These are phyloP conservation scores for Tylopilus subfusipes DNA, from an alignment of 768 basidiomycete genomes.

Conservation along the genomic window DNA sequence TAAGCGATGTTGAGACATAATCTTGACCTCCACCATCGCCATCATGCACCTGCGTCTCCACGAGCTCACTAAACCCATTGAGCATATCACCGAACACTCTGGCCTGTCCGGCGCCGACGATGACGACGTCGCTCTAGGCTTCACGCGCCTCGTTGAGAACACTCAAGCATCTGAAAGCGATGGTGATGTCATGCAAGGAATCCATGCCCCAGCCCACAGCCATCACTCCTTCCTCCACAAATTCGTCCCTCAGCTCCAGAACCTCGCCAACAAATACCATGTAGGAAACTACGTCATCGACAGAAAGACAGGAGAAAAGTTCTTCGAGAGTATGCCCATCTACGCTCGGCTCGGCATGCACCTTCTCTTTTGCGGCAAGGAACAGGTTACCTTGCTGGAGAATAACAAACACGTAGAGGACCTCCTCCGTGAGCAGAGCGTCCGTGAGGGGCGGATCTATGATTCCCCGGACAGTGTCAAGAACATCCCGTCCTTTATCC, in stretches of 20 bases:
- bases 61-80: constrained; percentile 27
- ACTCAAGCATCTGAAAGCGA: constrained; percentile 7
- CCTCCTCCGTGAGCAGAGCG: constrained; percentile 51
- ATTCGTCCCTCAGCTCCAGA: constrained; percentile 54
- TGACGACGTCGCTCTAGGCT: constrained; percentile 20
- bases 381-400: constrained; percentile 48
- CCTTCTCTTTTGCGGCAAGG: constrained; percentile 60
- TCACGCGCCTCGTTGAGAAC: constrained; percentile 20
- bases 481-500: constrained; percentile 54
- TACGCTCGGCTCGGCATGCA: constrained; percentile 75
- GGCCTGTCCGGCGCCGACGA: constrained; percentile 17
- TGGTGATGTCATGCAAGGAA: constrained; percentile 22
- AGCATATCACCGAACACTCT: constrained; percentile 21
- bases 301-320: constrained; percentile 44
- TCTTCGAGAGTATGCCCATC: constrained; percentile 75
- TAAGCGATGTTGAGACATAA: background rate
- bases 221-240: constrained; percentile 40
- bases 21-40: background rate
- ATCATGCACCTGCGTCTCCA: constrained; percentile 17
- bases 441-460: constrained; percentile 55
- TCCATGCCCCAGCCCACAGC: constrained; percentile 35
- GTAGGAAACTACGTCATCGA: constrained; percentile 57
- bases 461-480: constrained; percentile 49
- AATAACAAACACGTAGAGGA: constrained; percentile 44
- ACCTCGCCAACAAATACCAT: constrained; percentile 49